Percentiles rank a stretch among this genome's conserved stretches.
These are phyloP conservation scores for Xylaria sp. DNA, from an alignment of 2,329 filamentous ascomycete species.

Conservation along the genomic window DNA sequence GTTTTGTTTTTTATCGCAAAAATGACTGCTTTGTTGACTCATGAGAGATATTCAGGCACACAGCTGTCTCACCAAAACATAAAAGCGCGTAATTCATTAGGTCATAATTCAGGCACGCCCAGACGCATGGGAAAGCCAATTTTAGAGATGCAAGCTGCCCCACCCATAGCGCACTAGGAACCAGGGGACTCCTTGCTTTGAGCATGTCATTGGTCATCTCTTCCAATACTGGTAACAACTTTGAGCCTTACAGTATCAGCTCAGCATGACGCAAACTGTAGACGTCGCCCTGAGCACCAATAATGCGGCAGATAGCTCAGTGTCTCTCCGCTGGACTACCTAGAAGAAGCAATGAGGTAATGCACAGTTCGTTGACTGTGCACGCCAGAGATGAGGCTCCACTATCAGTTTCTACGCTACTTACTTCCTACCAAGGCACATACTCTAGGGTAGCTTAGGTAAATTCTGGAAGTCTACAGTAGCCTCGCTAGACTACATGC, in stretches of 20 bases:
- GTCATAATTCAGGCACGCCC: constrained; percentile 19
- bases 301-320: neutral
- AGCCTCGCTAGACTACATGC: neutral
- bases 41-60: constrained; percentile 12
- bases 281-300: neutral
- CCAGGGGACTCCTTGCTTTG: constrained; percentile 11
- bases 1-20: neutral
- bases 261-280: neutral
- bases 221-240: neutral
- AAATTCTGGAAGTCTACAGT: constrained; percentile 7
- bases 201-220: constrained; percentile 18
- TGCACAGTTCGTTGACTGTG: constrained; percentile 15
- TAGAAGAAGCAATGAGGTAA: neutral
- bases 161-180: constrained; percentile 1
- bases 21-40: constrained; percentile 25
- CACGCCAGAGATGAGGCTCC: neutral
- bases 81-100: constrained; percentile 31
- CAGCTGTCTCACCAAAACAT: constrained; percentile 29
- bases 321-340: neutral
- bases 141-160: constrained; percentile 30
- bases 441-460: neutral
- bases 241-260: constrained; percentile 1
- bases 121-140: constrained; percentile 32
- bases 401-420: neutral
- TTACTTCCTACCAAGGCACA: neutral